These are phyloP conservation scores for Phytophthora niederhauseri DNA, from an alignment of 352 stramenopile genomes.

Conservation along the genomic window DNA sequence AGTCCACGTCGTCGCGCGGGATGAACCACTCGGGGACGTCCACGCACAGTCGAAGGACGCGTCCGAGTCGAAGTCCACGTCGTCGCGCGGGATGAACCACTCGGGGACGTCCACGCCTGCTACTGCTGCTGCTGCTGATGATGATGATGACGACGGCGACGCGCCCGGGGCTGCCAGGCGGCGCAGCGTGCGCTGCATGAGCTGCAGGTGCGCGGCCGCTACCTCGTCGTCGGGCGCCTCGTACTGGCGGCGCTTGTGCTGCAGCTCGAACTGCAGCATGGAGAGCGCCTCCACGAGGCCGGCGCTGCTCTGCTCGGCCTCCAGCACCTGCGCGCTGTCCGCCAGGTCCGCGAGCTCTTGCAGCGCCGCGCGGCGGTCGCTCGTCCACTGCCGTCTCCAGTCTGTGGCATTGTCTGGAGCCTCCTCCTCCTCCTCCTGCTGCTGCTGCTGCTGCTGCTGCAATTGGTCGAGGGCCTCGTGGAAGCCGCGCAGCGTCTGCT, in stretches of 20 bases:
- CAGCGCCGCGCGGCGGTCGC: constrained; percentile 20
- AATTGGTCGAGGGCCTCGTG: constrained; percentile 34
- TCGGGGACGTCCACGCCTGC: constrained; percentile 2
- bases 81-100: constrained; percentile 30
- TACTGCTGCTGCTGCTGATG: no score
- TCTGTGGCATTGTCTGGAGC: neutral
- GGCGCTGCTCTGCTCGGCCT: constrained; percentile 2
- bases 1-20: constrained; percentile 26
- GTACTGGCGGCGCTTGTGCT: constrained; percentile 11
- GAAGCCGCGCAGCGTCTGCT: constrained; percentile 18
- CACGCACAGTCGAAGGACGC: constrained; percentile 18
- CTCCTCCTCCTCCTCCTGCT: no score
- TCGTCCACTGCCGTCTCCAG: constrained; percentile 26
- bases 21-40: constrained; percentile 32
- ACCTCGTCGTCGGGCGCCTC: neutral
- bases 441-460: constrained; percentile 19
- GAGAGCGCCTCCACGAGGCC: constrained; percentile 12
- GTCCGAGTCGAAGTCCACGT: constrained; percentile 18
- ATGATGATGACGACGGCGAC: no score
- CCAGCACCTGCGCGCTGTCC: constrained; percentile 13
- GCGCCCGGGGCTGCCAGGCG: neutral
- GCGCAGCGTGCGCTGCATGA: constrained; percentile 16
- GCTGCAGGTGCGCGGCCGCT: neutral
- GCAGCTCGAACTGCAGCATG: constrained; percentile 27
- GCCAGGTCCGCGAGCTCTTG: constrained; percentile 14